These are phyloP conservation scores for Sanchytrium tribonematis DNA, from an alignment of 371 early-diverging fungal species.

Conservation along the genomic window DNA sequence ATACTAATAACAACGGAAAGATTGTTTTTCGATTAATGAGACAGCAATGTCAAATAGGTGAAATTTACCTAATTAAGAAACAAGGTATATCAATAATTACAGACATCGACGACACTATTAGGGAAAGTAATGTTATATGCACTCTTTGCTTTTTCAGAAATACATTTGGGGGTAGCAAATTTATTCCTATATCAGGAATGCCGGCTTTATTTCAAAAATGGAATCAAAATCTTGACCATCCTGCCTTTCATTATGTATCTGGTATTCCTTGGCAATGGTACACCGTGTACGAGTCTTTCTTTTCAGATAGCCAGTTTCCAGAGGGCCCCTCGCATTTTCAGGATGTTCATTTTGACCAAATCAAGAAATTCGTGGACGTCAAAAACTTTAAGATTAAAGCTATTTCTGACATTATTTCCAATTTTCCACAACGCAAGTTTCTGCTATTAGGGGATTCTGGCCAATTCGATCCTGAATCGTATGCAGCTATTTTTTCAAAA, in stretches of 20 bases:
- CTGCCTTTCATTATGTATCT: conserved; percentile 58
- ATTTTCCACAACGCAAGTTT: conserved; percentile 53
- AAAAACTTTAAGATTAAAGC: conserved; percentile 30
- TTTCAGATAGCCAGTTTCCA: conserved; percentile 37
- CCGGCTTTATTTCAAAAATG: not conserved
- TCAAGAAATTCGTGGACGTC: conserved; percentile 13
- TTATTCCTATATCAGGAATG: conserved; percentile 30
- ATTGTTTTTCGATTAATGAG: no score
- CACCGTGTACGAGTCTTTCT: conserved; percentile 36
- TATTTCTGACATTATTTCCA: conserved; percentile 23
- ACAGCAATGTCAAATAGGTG: no score
- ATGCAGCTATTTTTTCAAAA: conserved; percentile 25
- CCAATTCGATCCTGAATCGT: conserved; percentile 58
- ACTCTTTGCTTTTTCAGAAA: conserved; percentile 28
- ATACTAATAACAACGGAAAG: no score
- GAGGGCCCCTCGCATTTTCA: conserved; percentile 36
- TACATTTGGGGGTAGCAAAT: conserved; percentile 37
- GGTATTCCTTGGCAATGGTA: conserved; percentile 66
- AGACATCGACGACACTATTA: conserved; percentile 69
- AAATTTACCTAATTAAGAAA: conserved; percentile 23
- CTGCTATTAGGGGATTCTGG: conserved; percentile 70
- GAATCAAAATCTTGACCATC: conserved; percentile 1
- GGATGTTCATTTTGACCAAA: conserved; percentile 17
- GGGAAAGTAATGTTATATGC: conserved; percentile 41
- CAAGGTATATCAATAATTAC: conserved; percentile 45